A percentile compares a stretch with the other conserved stretches of the same genome.
These are phyloP conservation scores for Ceratocystis smalleyi DNA, from an alignment of 2,329 filamentous ascomycete species.

Conservation along the genomic window DNA sequence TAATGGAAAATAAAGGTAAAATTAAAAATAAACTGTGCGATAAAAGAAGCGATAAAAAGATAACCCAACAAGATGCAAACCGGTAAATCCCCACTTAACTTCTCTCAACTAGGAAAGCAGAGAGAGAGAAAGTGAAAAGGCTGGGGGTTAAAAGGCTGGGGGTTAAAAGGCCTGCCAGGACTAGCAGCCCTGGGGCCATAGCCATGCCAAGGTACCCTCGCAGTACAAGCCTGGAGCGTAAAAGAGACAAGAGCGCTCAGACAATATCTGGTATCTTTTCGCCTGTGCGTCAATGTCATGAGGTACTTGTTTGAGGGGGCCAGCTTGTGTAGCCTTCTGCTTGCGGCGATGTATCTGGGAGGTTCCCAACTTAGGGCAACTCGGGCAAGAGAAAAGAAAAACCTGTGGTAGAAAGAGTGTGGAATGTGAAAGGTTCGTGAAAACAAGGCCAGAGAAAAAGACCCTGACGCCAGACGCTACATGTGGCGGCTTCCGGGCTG, in stretches of 20 bases:
- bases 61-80: neutral
- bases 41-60: neutral
- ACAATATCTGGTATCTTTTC: slow-evolving; percentile 1
- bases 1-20: neutral
- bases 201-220: neutral
- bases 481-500: no score
- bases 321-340: neutral
- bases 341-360: neutral
- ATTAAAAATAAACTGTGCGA: neutral
- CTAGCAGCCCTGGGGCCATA: no score
- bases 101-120: no score
- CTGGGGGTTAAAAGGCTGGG: slow-evolving; percentile 1
- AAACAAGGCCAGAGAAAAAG: neutral
- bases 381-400: neutral
- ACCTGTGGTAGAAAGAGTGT: no score
- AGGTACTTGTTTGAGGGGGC: neutral
- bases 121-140: neutral
- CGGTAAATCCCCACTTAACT: neutral
- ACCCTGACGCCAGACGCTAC: neutral
- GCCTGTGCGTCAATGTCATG: neutral
- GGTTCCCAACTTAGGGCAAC: neutral
- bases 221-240: neutral
- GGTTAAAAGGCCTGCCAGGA: neutral
- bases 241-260: slow-evolving; percentile 2
- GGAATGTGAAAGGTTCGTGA: no score